phyloP scores from a whole-genome alignment of 108 stramenopile genomes.

The Cyclotella atomus region DNA sequence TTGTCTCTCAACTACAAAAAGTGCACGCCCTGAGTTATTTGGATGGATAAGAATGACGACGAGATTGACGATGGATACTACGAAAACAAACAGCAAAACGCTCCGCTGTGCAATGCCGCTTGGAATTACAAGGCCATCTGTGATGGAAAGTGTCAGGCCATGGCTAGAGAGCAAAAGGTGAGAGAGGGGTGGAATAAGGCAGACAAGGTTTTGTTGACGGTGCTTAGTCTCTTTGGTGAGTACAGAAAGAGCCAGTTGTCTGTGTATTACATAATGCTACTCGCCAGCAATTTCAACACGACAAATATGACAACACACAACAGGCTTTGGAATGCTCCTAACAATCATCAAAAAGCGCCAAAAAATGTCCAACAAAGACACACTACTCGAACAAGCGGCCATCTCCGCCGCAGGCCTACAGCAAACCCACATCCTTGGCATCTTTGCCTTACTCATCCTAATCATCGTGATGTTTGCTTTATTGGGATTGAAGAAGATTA shows the following conservation, averaged over 20 bases:
- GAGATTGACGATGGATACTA: constrained; percentile 82
- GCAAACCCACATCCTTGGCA: constrained; percentile 77
- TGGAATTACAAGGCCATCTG: constrained; percentile 74
- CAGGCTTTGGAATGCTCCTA: constrained; percentile 68
- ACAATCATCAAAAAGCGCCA: constrained; percentile 71
- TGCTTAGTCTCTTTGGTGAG: constrained; percentile 74
- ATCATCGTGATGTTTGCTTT: constrained; percentile 79
- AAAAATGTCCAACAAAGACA: constrained; percentile 87
- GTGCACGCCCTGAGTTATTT: constrained; percentile 83
- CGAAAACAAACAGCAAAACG: constrained; percentile 70
- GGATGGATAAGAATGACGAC: constrained; percentile 80
- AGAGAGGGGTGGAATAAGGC: constrained; percentile 78
- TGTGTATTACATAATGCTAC: no score
- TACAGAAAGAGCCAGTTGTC: background rate
- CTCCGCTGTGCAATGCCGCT: constrained; percentile 77
- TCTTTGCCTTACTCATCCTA: constrained; percentile 67
- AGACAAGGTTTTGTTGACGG: constrained; percentile 76
- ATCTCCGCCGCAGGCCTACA: constrained; percentile 84
- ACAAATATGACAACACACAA: background rate
- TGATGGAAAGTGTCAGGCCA: constrained; percentile 55
- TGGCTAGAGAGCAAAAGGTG: constrained; percentile 37
- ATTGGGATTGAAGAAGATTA: constrained; percentile 78
- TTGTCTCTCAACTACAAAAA: constrained; percentile 69
- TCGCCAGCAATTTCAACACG: background rate
- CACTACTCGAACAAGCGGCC: constrained; percentile 86